Base-by-base conservation (phyloP, 176 grass and related monocot genomes). In the Oryza coarctata region DNA sequence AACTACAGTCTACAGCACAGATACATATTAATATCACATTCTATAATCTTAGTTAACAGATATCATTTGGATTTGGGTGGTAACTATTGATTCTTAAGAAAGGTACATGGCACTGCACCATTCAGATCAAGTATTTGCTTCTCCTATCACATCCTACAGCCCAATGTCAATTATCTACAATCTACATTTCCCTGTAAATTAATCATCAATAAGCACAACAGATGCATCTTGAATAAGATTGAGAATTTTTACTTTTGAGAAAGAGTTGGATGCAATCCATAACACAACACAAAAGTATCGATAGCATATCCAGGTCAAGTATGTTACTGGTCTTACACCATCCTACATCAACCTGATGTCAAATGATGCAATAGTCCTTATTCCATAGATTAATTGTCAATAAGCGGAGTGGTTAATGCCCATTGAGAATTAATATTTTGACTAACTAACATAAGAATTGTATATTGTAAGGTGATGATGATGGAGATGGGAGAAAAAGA, bases 401-500 rank as follows among this genome's bases (percentile, higher is more conserved):
- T 64, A 86, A 80, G 17, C 33, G 33, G 2, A 61, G 70, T 66
- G 7, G 22, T 72, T 23, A 64, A 29, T 78, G 58, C 35, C 34
- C 75, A 55, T 55, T 55, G 18, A 55, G 40, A 62, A 40, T 72
- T 32, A 32, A 63, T 32, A 3, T 13, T 55, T 67, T 72, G 28
- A 81, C 38, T 35, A 78, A 62, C 15, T 68, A 25, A 17, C 61
- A 84, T 67, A 50, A 76, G 14, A 65, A 73, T 68, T 33, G 22
- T 40, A 86, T 25, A 67, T 76, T 25, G 22, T 29, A 73, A 88
- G 29, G 35, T 71, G n/a, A 78, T 66, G 29, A 82, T 77, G 65
- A 62, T 74, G 26, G 28, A 69, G 36, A 75, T 60, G 82, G 31
- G 78, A 32, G 40, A 26, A 47, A 76, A 3, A 40, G 41, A 23